phyloP scores from a whole-genome alignment of 495 filamentous ascomycete genomes.

The Trichoderma orchidacearum region DNA sequence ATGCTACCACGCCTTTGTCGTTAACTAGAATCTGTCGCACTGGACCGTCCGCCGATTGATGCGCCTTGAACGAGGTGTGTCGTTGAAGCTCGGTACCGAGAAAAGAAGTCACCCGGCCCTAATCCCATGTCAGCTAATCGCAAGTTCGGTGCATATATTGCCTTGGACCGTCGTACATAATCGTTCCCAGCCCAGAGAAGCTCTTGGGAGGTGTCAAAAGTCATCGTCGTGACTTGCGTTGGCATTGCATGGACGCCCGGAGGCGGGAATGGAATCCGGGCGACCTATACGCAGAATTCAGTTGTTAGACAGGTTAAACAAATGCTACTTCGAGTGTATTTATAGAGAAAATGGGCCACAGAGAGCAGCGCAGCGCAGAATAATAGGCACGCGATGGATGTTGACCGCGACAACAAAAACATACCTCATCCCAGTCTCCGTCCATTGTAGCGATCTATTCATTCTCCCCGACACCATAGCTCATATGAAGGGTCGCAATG shows the following conservation, averaged over 20 bases:
- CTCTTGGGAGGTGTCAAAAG: slow-evolving; percentile 80
- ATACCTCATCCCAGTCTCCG: slow-evolving; percentile 51
- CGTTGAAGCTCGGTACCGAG: slow-evolving; percentile 64
- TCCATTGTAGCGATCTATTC: slow-evolving; percentile 23
- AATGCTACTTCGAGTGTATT: too few relatives aligned
- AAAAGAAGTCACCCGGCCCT: slow-evolving; percentile 81
- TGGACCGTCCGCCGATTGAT: slow-evolving; percentile 50
- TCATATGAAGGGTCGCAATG: not conserved
- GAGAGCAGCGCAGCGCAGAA: not conserved
- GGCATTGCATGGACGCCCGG: slow-evolving; percentile 46
- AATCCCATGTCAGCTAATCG: slow-evolving; percentile 1
- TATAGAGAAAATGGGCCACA: slow-evolving; percentile 1
- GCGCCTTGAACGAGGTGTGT: slow-evolving; percentile 58
- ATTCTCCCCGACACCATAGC: not conserved
- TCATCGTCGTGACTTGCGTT: slow-evolving; percentile 55
- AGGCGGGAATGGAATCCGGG: slow-evolving; percentile 55
- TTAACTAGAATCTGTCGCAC: slow-evolving; percentile 75
- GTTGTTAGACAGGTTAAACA: not conserved
- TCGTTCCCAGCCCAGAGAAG: slow-evolving; percentile 86
- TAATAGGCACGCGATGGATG: not conserved
- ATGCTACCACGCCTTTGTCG: slow-evolving; percentile 71
- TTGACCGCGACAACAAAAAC: slow-evolving; percentile 6
- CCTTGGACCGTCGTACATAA: slow-evolving; percentile 43
- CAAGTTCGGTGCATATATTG: not conserved
- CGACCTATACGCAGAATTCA: slow-evolving; percentile 36